These are phyloP conservation scores for Melastoma candidum DNA, from an alignment of 441 rosid genomes.

Conservation along the genomic window DNA sequence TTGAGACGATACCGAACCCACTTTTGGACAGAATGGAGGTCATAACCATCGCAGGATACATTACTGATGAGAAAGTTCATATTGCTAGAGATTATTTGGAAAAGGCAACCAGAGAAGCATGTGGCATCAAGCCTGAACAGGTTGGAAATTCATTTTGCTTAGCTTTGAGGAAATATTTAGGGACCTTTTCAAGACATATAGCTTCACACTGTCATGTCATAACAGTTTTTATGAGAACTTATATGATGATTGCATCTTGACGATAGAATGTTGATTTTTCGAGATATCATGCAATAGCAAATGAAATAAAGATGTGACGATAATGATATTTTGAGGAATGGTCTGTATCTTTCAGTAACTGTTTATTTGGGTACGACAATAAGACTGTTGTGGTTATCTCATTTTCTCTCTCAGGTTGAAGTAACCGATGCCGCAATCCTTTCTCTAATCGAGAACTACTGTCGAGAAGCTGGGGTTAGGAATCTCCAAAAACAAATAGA, in stretches of 20 bases:
- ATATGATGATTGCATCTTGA: no score
- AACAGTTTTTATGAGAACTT: no score
- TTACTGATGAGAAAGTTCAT: conserved; percentile 95
- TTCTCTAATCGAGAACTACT: conserved; percentile 84
- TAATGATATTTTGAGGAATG: neutral
- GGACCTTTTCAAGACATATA: no score
- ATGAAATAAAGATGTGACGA: no score
- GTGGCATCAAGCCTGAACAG: conserved; percentile 95
- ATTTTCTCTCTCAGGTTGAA: conserved; percentile 54
- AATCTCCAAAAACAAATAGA: conserved; percentile 99
- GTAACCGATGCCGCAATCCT: conserved; percentile 91
- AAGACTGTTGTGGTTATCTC: no score
- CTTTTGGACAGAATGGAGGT: conserved; percentile 98
- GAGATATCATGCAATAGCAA: no score
- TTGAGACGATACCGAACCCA: conserved; percentile 72
- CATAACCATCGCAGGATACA: conserved; percentile 79
- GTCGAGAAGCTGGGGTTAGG: conserved; percentile 98
- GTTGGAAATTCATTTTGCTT: conserved; percentile 22
- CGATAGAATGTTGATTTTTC: no score
- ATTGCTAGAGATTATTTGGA: conserved; percentile 87
- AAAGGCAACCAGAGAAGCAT: conserved; percentile 72
- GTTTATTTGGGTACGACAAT: no score
- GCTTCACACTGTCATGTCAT: no score
- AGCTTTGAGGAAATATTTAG: no score
- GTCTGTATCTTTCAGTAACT: neutral